Conservation (phyloP, 2,329 filamentous ascomycete species). For the Fusarium acutatum region DNA sequence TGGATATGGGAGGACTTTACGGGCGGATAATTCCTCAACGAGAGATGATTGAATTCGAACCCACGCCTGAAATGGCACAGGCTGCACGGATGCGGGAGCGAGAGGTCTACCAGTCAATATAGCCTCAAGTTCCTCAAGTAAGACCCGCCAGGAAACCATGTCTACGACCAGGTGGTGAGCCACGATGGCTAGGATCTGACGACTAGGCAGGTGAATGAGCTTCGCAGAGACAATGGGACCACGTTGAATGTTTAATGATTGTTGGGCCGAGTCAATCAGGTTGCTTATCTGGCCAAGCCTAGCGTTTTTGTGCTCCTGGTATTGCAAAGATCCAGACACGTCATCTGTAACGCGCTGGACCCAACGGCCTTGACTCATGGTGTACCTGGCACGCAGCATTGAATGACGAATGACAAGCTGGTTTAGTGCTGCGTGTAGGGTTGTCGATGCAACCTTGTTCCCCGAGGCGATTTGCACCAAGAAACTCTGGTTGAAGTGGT, state of each 20-base stretch:
- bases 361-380: neutral
- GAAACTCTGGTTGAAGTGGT: conserved; percentile 57
- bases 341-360: neutral
- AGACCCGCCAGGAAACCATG: neutral
- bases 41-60: neutral
- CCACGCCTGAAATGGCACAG: neutral
- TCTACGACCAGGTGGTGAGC: neutral
- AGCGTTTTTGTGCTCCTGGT: neutral
- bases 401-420: neutral
- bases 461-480: conserved; percentile 43
- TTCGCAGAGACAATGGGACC: neutral
- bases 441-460: neutral
- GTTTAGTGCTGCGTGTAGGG: neutral
- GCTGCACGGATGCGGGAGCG: neutral
- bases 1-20: neutral
- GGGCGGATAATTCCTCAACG: neutral
- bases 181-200: neutral
- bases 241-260: neutral
- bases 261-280: neutral
- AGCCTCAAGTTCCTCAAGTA: neutral
- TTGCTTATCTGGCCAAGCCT: neutral
- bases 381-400: neutral
- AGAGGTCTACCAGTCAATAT: neutral
- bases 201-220: neutral
- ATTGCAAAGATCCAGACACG: neutral